Conservation (phyloP, 169 alveolate genomes). For the Eimeria acervulina region DNA sequence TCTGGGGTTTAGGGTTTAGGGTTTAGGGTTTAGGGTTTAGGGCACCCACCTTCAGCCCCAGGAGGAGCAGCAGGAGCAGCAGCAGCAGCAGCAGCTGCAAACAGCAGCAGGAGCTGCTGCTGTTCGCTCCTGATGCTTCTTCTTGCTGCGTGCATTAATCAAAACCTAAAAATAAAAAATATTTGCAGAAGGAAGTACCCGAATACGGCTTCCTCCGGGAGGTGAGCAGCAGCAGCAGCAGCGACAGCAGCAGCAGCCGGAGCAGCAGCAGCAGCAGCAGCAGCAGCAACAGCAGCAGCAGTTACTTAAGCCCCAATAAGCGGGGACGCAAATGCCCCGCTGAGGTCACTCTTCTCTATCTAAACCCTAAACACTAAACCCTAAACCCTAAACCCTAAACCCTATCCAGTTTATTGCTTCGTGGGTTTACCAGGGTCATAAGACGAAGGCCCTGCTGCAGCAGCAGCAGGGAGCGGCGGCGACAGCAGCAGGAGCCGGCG, state of each 20-base stretch:
- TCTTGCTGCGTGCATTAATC: too few relatives aligned
- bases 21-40: neutral
- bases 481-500: conserved; percentile 26
- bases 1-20: neutral
- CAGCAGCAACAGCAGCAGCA: conserved; percentile 12
- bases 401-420: neutral
- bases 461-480: neutral
- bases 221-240: conserved; percentile 1
- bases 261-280: neutral
- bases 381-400: neutral
- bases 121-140: neutral
- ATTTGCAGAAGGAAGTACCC: neutral
- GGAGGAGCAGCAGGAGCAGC: neutral
- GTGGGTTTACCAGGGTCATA: neutral
- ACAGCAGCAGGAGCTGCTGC: neutral
- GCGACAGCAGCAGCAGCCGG: neutral
- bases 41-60: neutral
- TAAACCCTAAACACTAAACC: neutral
- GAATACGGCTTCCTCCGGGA: neutral
- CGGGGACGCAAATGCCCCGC: conserved; percentile 7
- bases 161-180: neutral
- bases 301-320: conserved; percentile 42
- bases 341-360: conserved; percentile 13
- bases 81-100: neutral
- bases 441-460: conserved; percentile 22